A percentile compares a stretch with the other conserved stretches of the same genome.
Evolutionary conservation across 345 rosid genomes (phyloP).

Genomic region (Raphanus sativus): DNA sequence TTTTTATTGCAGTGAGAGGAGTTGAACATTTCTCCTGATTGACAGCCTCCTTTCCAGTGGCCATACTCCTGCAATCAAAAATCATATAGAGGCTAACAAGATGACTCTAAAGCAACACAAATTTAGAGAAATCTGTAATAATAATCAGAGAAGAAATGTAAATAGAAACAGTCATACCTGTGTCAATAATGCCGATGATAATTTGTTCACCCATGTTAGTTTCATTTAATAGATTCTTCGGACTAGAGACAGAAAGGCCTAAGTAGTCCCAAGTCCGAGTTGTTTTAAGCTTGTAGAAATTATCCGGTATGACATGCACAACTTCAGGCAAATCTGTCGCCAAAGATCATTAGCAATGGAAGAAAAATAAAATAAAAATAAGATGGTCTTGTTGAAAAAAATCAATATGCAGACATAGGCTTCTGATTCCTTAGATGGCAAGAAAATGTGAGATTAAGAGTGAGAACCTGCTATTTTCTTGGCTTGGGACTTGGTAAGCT

Average conservation of each 20-base stretch:
- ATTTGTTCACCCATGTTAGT: constrained; percentile 39
- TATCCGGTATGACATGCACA: background rate
- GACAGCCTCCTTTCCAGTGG: constrained; percentile 37
- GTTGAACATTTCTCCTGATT: constrained; percentile 29
- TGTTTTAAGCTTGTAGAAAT: constrained; percentile 42
- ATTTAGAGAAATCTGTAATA: background rate
- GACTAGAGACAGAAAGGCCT: constrained; percentile 37
- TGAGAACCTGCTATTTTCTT: background rate
- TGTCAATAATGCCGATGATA: constrained; percentile 35
- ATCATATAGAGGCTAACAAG: too few species aligned
- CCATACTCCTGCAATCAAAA: background rate
- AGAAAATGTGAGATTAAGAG: background rate
- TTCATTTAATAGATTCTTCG: constrained; percentile 23
- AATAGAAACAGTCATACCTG: constrained; percentile 26
- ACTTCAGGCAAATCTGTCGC: background rate
- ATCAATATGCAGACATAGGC: background rate
- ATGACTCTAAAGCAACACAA: too few species aligned
- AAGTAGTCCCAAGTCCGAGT: constrained; percentile 46
- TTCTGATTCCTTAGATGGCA: too few species aligned
- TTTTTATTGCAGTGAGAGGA: constrained; percentile 49
- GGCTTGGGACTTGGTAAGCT: background rate
- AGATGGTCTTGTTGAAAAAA: background rate
- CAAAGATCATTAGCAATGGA: background rate
- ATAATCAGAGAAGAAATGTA: background rate
- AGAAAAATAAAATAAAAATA: background rate